Evolutionary conservation across 495 filamentous ascomycete genomes (phyloP).

Genomic region (Aspergillus haitiensis): DNA sequence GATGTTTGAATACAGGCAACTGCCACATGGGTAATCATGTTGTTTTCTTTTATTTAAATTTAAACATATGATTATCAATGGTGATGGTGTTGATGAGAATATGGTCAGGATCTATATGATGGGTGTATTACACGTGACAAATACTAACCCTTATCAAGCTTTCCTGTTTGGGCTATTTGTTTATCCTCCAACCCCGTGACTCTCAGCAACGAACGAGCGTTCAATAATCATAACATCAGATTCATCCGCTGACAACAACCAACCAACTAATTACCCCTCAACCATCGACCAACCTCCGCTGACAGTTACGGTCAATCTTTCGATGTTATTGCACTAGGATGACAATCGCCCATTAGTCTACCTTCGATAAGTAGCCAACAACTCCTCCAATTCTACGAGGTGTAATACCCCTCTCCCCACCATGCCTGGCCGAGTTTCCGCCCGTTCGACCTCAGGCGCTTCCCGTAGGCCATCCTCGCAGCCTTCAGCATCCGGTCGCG

Average conservation of each 20-base stretch:
- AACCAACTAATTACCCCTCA: neutral
- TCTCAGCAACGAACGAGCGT: constrained; percentile 17
- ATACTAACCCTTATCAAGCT: constrained; percentile 39
- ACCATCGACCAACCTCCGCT: neutral
- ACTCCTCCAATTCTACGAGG: neutral
- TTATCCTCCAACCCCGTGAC: constrained; percentile 37
- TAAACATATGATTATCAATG: too few relatives aligned
- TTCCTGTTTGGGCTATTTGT: constrained; percentile 53
- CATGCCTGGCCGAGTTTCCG: constrained; percentile 64
- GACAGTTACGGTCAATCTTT: neutral
- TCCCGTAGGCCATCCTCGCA: constrained; percentile 60
- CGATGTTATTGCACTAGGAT: constrained; percentile 26
- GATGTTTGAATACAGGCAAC: too few relatives aligned
- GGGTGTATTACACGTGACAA: constrained; percentile 11
- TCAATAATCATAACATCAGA: neutral
- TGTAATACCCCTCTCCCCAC: constrained; percentile 27
- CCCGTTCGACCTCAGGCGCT: constrained; percentile 54
- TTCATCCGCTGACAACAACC: neutral
- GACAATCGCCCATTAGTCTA: constrained; percentile 19
- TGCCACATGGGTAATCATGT: neutral
- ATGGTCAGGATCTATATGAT: neutral
- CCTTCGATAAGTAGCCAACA: constrained; percentile 24
- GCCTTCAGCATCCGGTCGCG: constrained; percentile 58
- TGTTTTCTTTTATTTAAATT: neutral
- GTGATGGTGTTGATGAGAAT: too few relatives aligned